Conservation (phyloP, 176 grass and related monocot species). For the Eragrostis curvula region DNA sequence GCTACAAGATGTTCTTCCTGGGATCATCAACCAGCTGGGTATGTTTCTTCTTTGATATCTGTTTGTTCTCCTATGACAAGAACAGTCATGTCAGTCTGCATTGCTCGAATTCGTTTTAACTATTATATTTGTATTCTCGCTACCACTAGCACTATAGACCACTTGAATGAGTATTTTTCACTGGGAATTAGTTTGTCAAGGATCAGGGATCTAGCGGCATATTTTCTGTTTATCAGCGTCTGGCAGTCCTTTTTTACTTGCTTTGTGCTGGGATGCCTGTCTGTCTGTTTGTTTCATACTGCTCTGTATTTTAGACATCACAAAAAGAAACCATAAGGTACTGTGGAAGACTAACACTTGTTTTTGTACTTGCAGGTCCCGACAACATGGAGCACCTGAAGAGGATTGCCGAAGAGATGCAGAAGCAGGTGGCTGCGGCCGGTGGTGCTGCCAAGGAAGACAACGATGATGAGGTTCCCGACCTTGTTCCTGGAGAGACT, state of each 20-base stretch:
- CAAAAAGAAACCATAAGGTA: neutral
- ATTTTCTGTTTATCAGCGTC: neutral
- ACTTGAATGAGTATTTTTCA: neutral
- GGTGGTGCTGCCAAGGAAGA: conserved; percentile 58
- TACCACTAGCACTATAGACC: neutral
- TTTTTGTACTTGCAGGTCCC: conserved; percentile 55
- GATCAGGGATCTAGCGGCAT: neutral
- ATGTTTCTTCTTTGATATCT: neutral
- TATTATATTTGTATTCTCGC: neutral
- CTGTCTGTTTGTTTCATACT: neutral
- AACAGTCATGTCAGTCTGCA: neutral
- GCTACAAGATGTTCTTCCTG: conserved; percentile 93
- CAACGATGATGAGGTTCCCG: conserved; percentile 86
- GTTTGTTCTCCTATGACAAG: neutral
- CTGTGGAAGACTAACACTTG: too few relatives aligned
- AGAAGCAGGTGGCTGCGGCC: conserved; percentile 71
- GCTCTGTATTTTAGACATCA: neutral
- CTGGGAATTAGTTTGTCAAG: neutral
- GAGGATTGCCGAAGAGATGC: conserved; percentile 89
- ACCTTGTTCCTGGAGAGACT: conserved; percentile 84
- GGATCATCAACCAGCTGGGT: conserved; percentile 97
- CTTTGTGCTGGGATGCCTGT: neutral
- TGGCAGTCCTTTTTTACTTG: neutral
- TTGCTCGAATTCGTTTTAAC: neutral
- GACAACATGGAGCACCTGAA: conserved; percentile 92